These are phyloP conservation scores for Epichloe uncinata DNA, from an alignment of 2,329 filamentous ascomycete genomes.

Conservation along the genomic window DNA sequence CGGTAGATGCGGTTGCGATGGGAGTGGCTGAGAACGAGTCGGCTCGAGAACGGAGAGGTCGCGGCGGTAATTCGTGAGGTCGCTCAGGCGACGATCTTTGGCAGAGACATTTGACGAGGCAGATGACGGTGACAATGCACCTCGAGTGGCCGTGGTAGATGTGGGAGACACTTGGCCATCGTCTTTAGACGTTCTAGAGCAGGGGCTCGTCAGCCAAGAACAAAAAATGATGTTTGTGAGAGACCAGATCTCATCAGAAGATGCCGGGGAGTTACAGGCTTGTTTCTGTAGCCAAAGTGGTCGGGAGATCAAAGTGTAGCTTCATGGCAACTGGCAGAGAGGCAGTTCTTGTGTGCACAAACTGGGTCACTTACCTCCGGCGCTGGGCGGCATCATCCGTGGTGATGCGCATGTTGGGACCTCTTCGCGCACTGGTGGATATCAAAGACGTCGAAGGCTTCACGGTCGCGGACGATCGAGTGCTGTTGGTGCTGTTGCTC, in stretches of 20 bases:
- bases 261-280: background rate
- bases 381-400: slow-evolving; percentile 31
- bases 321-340: background rate
- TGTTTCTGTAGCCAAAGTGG: background rate
- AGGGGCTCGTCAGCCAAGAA: slow-evolving; percentile 1
- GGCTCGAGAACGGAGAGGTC: slow-evolving; percentile 57
- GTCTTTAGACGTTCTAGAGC: slow-evolving; percentile 15
- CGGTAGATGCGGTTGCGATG: slow-evolving; percentile 41
- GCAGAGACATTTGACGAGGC: slow-evolving; percentile 27
- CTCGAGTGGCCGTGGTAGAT: slow-evolving; percentile 29
- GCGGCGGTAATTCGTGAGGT: slow-evolving; percentile 57
- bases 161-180: slow-evolving; percentile 38
- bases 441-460: slow-evolving; percentile 29
- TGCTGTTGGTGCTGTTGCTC: slow-evolving; percentile 48
- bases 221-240: background rate
- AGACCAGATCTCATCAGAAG: background rate
- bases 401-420: slow-evolving; percentile 17
- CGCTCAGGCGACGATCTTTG: slow-evolving; percentile 42
- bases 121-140: slow-evolving; percentile 33
- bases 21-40: slow-evolving; percentile 34
- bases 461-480: slow-evolving; percentile 52
- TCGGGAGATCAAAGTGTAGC: background rate
- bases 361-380: slow-evolving; percentile 20
- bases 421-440: slow-evolving; percentile 13
- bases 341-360: background rate